phyloP scores from a whole-genome alignment of 257 asterid genomes.

The Cordia subcordata region DNA sequence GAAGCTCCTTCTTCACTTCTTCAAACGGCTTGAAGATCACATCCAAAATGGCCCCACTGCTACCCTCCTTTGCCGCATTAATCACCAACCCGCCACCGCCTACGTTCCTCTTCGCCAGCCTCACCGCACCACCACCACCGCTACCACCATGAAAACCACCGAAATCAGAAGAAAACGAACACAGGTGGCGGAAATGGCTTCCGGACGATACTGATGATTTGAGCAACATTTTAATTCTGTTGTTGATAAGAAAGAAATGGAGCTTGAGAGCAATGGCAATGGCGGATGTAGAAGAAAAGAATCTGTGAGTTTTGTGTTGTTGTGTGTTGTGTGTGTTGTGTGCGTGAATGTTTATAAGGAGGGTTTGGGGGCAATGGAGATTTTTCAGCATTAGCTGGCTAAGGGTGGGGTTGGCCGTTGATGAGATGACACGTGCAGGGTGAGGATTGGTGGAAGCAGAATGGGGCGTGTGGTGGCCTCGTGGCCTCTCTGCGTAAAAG shows the following conservation, averaged over 20 bases:
- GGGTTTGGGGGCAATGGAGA: not conserved
- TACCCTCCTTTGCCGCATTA: conserved; percentile 10
- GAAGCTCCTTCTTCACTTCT: conserved; percentile 39
- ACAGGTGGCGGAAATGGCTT: not conserved
- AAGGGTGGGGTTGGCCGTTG: not conserved
- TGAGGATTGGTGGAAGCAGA: not conserved
- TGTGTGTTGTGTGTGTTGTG: not conserved
- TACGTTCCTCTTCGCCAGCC: too few species aligned
- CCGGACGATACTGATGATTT: not conserved
- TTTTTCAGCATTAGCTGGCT: not conserved
- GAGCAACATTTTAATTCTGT: not conserved
- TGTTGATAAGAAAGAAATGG: not conserved
- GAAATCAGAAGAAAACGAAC: not conserved
- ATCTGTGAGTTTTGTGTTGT: not conserved
- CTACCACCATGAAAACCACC: not conserved
- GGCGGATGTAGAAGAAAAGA: not conserved
- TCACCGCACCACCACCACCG: not conserved
- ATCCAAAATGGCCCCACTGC: not conserved
- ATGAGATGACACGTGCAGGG: not conserved
- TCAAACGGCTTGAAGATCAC: conserved; percentile 22
- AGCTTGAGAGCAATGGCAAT: not conserved
- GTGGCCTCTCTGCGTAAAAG: not conserved
- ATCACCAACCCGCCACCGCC: not conserved
- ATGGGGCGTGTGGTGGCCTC: conserved; percentile 9
- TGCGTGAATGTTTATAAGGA: not conserved